Base-by-base conservation (phyloP, 2,329 filamentous ascomycete genomes). In the Polytolypa hystricis region DNA sequence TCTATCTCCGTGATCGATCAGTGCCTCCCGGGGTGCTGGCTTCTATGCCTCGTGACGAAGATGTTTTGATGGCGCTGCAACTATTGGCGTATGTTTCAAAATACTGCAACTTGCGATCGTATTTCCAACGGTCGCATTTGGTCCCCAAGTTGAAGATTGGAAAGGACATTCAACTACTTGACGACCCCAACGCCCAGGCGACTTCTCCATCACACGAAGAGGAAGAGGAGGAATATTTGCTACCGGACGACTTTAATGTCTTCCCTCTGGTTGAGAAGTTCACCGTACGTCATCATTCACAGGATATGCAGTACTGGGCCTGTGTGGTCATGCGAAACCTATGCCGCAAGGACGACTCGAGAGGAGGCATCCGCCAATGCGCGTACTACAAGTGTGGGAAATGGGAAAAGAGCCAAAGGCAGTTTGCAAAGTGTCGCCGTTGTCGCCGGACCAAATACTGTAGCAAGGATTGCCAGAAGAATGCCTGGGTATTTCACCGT, bases 391-490 rank as follows among this genome's bases (percentile, higher is more conserved):
- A 94, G 61, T 98, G 91, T 59, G 89, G 89, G 42, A 95, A 93
- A 57, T 98, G 91, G 91, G 91, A 98, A 60, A 84, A 95, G 62
- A 95, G 78, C 58, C 87, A 89, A 26, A 78, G 91, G 43, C 89
- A 98, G 57, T 98, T 98, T 60, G 91, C 91, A 49, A 98, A 98
- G 65, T 98, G 91, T 65, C 80, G 91, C 47, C 80, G 91, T 46
- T 98, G 91, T 65, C 79, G 91, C 49, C 79, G 91, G 47, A 98
- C 91, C 43, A 98, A 98, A 62, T 95, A 95, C 67, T 98, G 91
- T 77, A 95, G 87, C 73, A 98, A 98, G 64, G 91, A 98, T 61
- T 98, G 91, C 63, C 91, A 98, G 65, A 96, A 96, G 70, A 93
- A 84, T 50, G 93, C 91, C 7, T 98, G 91, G 91, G 86, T 91